Conservation (phyloP, 768 basidiomycete genomes). For the Symmetrospora coprosmae region DNA sequence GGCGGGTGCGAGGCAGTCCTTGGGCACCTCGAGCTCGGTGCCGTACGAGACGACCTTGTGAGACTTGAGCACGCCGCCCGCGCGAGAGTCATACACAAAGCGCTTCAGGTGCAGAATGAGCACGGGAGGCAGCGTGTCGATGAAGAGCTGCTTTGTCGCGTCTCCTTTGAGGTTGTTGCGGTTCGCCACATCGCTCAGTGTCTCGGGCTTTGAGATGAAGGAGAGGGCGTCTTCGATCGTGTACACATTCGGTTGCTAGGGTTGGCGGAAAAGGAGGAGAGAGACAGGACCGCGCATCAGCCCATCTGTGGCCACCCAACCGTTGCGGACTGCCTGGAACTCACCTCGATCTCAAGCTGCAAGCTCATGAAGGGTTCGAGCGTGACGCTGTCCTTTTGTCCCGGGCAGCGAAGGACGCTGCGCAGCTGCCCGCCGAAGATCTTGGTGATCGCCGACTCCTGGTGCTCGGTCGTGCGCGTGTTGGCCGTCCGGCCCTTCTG, state of each 20-base stretch:
- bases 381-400: conserved; percentile 65
- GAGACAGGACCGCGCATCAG: too few species aligned
- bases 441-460: conserved; percentile 72
- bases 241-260: conserved; percentile 50
- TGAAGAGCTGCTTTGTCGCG: conserved; percentile 56
- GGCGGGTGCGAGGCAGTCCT: conserved; percentile 52
- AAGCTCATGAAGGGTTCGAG: conserved; percentile 85
- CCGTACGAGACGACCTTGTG: conserved; percentile 66
- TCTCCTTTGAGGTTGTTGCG: conserved; percentile 52
- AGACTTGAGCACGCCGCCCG: conserved; percentile 65
- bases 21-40: conserved; percentile 59
- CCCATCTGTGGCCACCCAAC: not conserved
- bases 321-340: not conserved
- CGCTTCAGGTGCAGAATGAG: conserved; percentile 80
- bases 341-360: conserved; percentile 73
- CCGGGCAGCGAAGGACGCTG: conserved; percentile 63
- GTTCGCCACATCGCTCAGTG: conserved; percentile 53
- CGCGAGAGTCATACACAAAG: conserved; percentile 66
- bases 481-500: conserved; percentile 65
- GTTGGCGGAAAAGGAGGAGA: not conserved
- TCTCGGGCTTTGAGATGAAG: conserved; percentile 62
- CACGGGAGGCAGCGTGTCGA: conserved; percentile 70
- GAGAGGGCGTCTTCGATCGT: conserved; percentile 70
- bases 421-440: conserved; percentile 91
- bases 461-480: conserved; percentile 61